These are phyloP conservation scores for Verruconis gallopava DNA, from an alignment of 2,329 filamentous ascomycete species.

Conservation along the genomic window DNA sequence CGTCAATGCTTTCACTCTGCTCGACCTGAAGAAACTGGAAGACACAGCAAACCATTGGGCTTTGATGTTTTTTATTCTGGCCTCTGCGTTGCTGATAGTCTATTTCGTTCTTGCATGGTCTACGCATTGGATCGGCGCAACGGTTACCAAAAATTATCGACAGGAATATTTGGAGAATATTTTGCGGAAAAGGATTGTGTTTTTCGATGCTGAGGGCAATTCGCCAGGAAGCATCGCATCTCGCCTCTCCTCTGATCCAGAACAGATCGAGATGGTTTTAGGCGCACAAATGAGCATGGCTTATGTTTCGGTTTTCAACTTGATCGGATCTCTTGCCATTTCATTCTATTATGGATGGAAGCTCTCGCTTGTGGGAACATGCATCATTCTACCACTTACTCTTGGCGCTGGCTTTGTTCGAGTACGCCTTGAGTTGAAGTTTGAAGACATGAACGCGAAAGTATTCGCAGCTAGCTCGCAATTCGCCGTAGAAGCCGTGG, in stretches of 20 bases:
- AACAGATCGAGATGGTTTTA: conserved; percentile 49
- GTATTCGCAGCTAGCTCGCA: conserved; percentile 61
- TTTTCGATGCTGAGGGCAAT: conserved; percentile 49
- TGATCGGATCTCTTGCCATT: conserved; percentile 52
- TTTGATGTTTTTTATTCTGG: conserved; percentile 51
- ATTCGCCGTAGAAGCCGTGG: conserved; percentile 62
- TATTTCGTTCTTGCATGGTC: conserved; percentile 39
- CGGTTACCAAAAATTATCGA: conserved; percentile 41
- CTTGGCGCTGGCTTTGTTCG: conserved; percentile 37
- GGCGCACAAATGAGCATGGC: conserved; percentile 47
- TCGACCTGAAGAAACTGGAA: conserved; percentile 15
- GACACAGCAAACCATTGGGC: conserved; percentile 45
- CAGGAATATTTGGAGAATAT: conserved; percentile 49
- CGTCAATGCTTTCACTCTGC: conserved; percentile 24
- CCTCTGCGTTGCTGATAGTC: conserved; percentile 37
- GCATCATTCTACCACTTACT: conserved; percentile 42
- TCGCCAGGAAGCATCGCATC: conserved; percentile 48
- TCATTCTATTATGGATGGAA: conserved; percentile 68
- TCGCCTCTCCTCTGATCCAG: conserved; percentile 42
- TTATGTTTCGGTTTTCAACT: conserved; percentile 51
- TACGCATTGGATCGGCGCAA: conserved; percentile 22
- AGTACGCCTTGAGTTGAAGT: conserved; percentile 48
- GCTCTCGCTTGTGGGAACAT: conserved; percentile 53
- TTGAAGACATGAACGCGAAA: conserved; percentile 53
- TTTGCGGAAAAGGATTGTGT: conserved; percentile 45